phyloP scores from a whole-genome alignment of 371 early-diverging fungal species.

The Mucor irregularis region DNA sequence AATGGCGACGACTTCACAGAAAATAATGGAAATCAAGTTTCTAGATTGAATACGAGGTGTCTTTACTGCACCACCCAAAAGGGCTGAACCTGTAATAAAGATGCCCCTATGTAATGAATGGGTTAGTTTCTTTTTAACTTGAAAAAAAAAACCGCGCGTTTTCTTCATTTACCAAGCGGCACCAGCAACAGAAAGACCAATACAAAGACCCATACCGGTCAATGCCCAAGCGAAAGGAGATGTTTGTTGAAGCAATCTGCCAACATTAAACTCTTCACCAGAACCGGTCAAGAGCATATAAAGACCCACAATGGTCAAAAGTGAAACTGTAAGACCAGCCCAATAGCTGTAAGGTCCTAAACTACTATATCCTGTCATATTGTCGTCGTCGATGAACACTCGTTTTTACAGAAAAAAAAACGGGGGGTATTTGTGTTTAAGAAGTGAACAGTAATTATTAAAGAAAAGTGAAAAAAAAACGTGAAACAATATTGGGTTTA shows the following conservation, averaged over 20 bases:
- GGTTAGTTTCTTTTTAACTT: no score
- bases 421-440: background rate
- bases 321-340: constrained; percentile 30
- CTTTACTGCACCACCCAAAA: constrained; percentile 91
- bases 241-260: constrained; percentile 71
- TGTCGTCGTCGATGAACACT: background rate
- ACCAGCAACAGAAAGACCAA: constrained; percentile 91
- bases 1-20: constrained; percentile 98
- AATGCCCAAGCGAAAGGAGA: constrained; percentile 92
- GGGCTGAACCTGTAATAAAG: constrained; percentile 86
- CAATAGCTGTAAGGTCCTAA: constrained; percentile 23
- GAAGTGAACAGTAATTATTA: no score
- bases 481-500: no score
- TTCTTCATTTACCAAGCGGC: constrained; percentile 83
- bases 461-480: no score
- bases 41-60: constrained; percentile 94
- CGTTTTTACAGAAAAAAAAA: background rate
- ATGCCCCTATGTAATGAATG: constrained; percentile 76
- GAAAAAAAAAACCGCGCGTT: constrained; percentile 2
- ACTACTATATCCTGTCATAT: constrained; percentile 15
- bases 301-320: constrained; percentile 56
- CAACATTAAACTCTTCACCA: constrained; percentile 87
- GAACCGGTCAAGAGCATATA: constrained; percentile 87
- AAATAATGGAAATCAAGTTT: constrained; percentile 96
- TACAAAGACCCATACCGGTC: constrained; percentile 84